Base-by-base conservation (phyloP, 2,329 filamentous ascomycete species). In the Verticillium zaregamsianum region DNA sequence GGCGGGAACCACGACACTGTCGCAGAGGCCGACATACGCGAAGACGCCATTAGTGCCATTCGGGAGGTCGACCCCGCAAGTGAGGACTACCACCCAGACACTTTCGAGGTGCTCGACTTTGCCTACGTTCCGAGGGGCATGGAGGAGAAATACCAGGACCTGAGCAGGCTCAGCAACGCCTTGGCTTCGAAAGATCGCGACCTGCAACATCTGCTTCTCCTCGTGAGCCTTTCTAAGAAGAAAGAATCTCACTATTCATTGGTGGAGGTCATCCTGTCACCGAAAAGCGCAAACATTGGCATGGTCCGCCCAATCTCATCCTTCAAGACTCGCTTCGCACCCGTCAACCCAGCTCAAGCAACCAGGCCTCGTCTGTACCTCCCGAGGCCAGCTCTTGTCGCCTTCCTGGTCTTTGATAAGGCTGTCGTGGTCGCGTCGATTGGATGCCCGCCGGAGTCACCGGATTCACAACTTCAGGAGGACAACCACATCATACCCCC, bases 371-470 rank as follows among this genome's bases (percentile, higher is more conserved):
- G 86, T 60, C 72, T 99, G 20, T 88, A 94, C 64, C 80, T 98
- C 17, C 93, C 95, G 5, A 86, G 85, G 58, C 90, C 92, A 17
- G 88, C 87, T 11, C 84, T 95, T 49, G 90, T 93, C 28, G 93
- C 92, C 7, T 96, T 93, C 71, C 76, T 95, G 45, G 82, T 94
- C 1, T 93, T 97, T 67, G 89, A 90, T 62, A 86, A 89, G 65
- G 91, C 92, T 4, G 82, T 95, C 31, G 85, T 95, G 23, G 77
- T 98, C 31, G 82, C 90, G 8, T 96, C 93, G 0, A 83, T 96
- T 57, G 82, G 84, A 3, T 82, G 83, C 58, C 80, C 84, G 1
- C 85, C 87, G 15, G 87, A 91, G 54, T 89, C 88, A 2, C 91
- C 92, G 8, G 90, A 93, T 58, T 86, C 86, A 2, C 93, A 97